Conservation (phyloP, 2,329 filamentous ascomycete genomes). For the Stemphylium beticola region DNA sequence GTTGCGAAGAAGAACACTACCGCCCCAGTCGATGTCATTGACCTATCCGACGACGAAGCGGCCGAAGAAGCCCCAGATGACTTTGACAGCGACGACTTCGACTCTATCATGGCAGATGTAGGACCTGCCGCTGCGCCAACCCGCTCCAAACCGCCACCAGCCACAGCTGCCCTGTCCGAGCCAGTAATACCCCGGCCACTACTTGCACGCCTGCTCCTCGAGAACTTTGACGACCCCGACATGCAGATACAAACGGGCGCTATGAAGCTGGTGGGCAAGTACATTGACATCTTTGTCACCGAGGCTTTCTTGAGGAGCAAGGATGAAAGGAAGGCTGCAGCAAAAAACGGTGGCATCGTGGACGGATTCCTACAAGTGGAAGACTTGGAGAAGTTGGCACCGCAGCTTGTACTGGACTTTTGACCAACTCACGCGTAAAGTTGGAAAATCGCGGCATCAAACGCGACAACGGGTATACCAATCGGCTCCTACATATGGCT, state of each 20-base stretch:
- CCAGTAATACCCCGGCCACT: slow-evolving; percentile 72
- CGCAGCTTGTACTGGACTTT: slow-evolving; percentile 85
- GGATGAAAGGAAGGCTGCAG: slow-evolving; percentile 66
- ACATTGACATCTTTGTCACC: slow-evolving; percentile 88
- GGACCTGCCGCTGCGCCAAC: slow-evolving; percentile 20
- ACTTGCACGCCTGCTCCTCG: slow-evolving; percentile 76
- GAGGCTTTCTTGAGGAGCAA: slow-evolving; percentile 84
- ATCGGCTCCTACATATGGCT: background rate
- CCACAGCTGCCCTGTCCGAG: slow-evolving; percentile 21
- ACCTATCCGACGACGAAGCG: slow-evolving; percentile 38
- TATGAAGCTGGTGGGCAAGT: slow-evolving; percentile 77
- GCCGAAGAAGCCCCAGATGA: slow-evolving; percentile 28
- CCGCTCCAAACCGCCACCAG: slow-evolving; percentile 12
- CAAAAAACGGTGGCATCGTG: slow-evolving; percentile 36
- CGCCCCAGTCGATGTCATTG: slow-evolving; percentile 32
- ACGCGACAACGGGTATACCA: background rate
- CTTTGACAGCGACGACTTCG: slow-evolving; percentile 35
- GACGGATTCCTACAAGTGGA: slow-evolving; percentile 81
- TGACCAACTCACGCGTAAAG: slow-evolving; percentile 48
- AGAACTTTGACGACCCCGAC: slow-evolving; percentile 69
- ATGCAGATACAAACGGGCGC: slow-evolving; percentile 46
- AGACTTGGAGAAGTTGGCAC: slow-evolving; percentile 86
- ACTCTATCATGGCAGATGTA: slow-evolving; percentile 39
- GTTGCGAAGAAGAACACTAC: slow-evolving; percentile 27
- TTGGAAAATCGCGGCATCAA: background rate